phyloP scores from a whole-genome alignment of 352 stramenopile genomes.

The Halophytophthora polymorphica region DNA sequence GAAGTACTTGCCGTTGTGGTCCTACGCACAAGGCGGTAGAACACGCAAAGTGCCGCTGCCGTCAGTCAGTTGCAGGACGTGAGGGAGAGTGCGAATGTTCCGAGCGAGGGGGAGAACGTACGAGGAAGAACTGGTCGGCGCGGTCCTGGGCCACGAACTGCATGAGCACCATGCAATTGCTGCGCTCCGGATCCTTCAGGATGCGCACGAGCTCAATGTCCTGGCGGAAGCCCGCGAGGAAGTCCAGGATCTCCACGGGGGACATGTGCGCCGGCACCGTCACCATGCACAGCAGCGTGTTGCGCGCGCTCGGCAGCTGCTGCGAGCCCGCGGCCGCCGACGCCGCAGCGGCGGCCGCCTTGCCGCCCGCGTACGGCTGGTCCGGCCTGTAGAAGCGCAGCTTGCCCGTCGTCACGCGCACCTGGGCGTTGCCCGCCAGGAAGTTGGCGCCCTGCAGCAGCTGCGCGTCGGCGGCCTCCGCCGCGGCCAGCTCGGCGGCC shows the following conservation, averaged over 20 bases:
- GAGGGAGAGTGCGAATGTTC: neutral
- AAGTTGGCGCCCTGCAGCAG: slow-evolving; percentile 43
- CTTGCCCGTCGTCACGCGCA: slow-evolving; percentile 71
- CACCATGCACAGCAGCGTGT: slow-evolving; percentile 76
- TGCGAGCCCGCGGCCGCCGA: slow-evolving; percentile 12
- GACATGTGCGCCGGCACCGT: slow-evolving; percentile 85
- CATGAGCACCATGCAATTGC: slow-evolving; percentile 85
- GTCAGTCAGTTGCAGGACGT: neutral
- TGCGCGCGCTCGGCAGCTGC: slow-evolving; percentile 63
- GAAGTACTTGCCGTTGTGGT: slow-evolving; percentile 89
- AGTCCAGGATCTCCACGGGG: slow-evolving; percentile 82
- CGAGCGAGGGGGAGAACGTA: slow-evolving; percentile 5
- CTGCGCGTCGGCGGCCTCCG: slow-evolving; percentile 15
- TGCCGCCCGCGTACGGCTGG: slow-evolving; percentile 32
- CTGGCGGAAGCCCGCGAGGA: slow-evolving; percentile 66
- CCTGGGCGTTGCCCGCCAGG: slow-evolving; percentile 75
- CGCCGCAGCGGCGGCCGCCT: slow-evolving; percentile 7
- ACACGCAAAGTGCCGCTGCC: no score
- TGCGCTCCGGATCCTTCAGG: slow-evolving; percentile 75
- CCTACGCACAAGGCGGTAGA: slow-evolving; percentile 28
- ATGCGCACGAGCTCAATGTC: slow-evolving; percentile 79
- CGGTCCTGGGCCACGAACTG: slow-evolving; percentile 77
- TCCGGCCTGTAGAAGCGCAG: slow-evolving; percentile 82
- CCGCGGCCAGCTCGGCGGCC: neutral
- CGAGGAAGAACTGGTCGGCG: slow-evolving; percentile 80